Evolutionary conservation across 2,329 filamentous ascomycete genomes (phyloP), one percentile per base, ranked within the genome.

Genomic region (Phoma herbarum): DNA sequence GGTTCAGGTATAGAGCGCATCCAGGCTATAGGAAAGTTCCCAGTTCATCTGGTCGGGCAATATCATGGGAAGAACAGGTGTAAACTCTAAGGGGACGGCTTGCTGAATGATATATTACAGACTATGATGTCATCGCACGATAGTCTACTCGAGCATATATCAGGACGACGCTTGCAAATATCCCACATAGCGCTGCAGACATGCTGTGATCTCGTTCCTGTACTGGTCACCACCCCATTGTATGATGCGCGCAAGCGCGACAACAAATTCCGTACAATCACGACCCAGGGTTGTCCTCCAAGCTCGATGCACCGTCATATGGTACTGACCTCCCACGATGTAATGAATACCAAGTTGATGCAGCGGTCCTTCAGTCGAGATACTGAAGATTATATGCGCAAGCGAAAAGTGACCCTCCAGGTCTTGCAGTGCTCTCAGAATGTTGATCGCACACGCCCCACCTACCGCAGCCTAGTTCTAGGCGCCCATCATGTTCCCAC

Each of bases 401-500:
- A 39, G 46, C 29, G 23, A 23, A 31, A 52, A 43, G 26, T 44
- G 11, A 20, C 39, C 39, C 35, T 43, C 49, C n/a, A 52, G 35
- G 18, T 35, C 28, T 43, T 52, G 49, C 25, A 52, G 26, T 29
- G 49, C 39, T 23, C 20, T 31, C 23, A 52, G 35, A 25, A 56
- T 56, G 31, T 49, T 56, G 18, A 50, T 33, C 10, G 53, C 46
- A 35, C 53, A 56, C 23, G 53, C 53, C 25, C 53, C 45, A 28
- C 46, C 45, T 42, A 56, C 37, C 25, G 46, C 53, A 43, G 53
- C 57, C 57, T 63, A 57, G 46, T 61, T 65, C 47, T 65, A 52
- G 22, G 57, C 60, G 23, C 53, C 53, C 35, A 64, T 51, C 29
- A 64, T 51, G 53, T 53, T 61, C 39, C 51, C 48, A 51, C 39